These are phyloP conservation scores for Boehmeria nivea DNA, from an alignment of 306 rosid genomes.

Conservation along the genomic window DNA sequence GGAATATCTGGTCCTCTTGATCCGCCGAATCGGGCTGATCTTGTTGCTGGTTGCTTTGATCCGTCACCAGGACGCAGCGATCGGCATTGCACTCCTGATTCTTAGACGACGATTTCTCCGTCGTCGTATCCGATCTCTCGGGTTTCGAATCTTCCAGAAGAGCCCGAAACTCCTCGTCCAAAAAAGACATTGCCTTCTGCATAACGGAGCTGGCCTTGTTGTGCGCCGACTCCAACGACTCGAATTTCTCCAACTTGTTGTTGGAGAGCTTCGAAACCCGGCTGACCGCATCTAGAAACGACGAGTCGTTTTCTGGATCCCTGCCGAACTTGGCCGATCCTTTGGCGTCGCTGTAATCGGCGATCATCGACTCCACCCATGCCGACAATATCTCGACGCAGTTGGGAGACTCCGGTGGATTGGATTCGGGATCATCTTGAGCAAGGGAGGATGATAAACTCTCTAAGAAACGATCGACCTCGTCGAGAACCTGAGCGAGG, in stretches of 20 bases:
- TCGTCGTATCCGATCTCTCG: constrained; percentile 1
- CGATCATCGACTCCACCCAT: constrained; percentile 31
- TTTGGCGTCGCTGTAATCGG: constrained; percentile 22
- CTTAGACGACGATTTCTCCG: constrained; percentile 33
- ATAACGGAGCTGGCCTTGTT: constrained; percentile 32
- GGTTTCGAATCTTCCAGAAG: constrained; percentile 30
- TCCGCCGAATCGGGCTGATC: constrained; percentile 2
- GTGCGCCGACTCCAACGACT: constrained; percentile 8
- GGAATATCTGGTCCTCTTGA: constrained; percentile 15
- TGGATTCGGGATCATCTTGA: neutral
- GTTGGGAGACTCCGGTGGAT: constrained; percentile 25
- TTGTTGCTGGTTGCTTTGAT: neutral
- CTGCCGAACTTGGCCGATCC: constrained; percentile 43
- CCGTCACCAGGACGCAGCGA: neutral
- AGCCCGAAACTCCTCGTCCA: constrained; percentile 45
- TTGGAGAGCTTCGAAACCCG: constrained; percentile 34
- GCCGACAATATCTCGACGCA: constrained; percentile 29
- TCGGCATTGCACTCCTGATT: constrained; percentile 20
- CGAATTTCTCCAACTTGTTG: constrained; percentile 5
- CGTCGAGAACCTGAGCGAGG: constrained; percentile 25
- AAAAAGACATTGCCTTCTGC: constrained; percentile 49
- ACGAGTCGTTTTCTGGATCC: constrained; percentile 26
- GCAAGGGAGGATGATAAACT: neutral
- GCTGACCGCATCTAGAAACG: constrained; percentile 28
- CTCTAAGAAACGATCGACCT: constrained; percentile 43